phyloP scores from a whole-genome alignment of 2,329 filamentous ascomycete species.

The Aspergillus hortae region DNA sequence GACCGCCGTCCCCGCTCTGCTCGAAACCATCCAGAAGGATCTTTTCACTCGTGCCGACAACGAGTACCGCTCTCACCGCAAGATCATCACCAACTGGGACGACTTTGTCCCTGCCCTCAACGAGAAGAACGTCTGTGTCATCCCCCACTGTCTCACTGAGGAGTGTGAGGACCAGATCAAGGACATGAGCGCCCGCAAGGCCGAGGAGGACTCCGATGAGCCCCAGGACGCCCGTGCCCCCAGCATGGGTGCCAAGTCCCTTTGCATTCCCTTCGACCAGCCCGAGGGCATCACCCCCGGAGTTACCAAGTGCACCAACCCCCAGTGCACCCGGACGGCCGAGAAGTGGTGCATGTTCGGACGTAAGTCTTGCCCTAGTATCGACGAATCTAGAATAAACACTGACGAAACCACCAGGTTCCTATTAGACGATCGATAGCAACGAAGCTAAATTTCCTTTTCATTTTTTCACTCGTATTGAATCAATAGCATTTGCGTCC shows the following conservation, averaged over 20 bases:
- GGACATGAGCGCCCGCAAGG: slow-evolving; percentile 78
- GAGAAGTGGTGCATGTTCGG: slow-evolving; percentile 94
- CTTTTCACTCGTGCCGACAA: slow-evolving; percentile 74
- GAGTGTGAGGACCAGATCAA: slow-evolving; percentile 95
- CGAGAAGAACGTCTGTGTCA: slow-evolving; percentile 85
- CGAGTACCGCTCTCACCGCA: slow-evolving; percentile 74
- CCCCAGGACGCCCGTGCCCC: slow-evolving; percentile 70
- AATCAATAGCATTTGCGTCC: slow-evolving; percentile 2
- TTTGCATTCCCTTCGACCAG: slow-evolving; percentile 82
- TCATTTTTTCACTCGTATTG: neutral
- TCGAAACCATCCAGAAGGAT: slow-evolving; percentile 86
- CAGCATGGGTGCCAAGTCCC: slow-evolving; percentile 71
- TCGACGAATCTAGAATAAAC: no score
- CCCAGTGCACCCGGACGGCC: slow-evolving; percentile 72
- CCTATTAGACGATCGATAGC: slow-evolving; percentile 21
- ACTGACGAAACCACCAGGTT: slow-evolving; percentile 15
- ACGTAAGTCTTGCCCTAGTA: slow-evolving; percentile 43
- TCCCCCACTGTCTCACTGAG: slow-evolving; percentile 80
- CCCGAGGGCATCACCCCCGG: slow-evolving; percentile 73
- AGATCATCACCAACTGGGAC: slow-evolving; percentile 80
- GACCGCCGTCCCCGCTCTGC: slow-evolving; percentile 70
- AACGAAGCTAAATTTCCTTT: neutral
- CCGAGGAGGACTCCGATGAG: slow-evolving; percentile 58
- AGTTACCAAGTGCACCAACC: slow-evolving; percentile 88
- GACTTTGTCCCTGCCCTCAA: slow-evolving; percentile 89